phyloP scores from a whole-genome alignment of 1,139 yeast species.

The Yamadazyma sp. region DNA sequence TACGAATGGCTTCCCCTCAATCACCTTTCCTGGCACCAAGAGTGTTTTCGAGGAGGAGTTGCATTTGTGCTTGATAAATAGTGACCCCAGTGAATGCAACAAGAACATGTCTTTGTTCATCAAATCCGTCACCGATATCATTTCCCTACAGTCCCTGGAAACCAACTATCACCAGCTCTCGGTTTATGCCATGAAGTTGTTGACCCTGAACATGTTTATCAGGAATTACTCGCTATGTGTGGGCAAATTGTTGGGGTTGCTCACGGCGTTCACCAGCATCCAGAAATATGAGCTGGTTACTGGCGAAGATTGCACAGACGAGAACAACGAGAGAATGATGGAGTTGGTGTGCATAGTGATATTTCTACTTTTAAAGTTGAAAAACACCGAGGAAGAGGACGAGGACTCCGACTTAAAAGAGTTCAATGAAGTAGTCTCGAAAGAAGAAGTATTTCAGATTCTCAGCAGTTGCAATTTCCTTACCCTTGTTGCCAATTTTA shows the following conservation, averaged over 20 bases:
- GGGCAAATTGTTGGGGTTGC: slow-evolving; percentile 40
- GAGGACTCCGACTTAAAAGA: slow-evolving; percentile 13
- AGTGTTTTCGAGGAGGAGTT: slow-evolving; percentile 15
- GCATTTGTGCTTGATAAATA: slow-evolving; percentile 29
- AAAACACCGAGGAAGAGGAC: slow-evolving; percentile 21
- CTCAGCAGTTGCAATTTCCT: slow-evolving; percentile 47
- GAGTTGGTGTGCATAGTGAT: slow-evolving; percentile 40
- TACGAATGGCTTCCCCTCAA: not conserved
- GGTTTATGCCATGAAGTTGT: slow-evolving; percentile 33
- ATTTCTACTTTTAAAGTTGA: slow-evolving; percentile 35
- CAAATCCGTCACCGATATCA: slow-evolving; percentile 34
- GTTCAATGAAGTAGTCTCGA: slow-evolving; percentile 16
- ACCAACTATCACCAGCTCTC: slow-evolving; percentile 33
- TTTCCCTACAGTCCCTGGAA: slow-evolving; percentile 18
- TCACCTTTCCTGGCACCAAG: not conserved
- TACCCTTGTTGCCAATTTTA: slow-evolving; percentile 42
- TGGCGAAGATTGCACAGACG: slow-evolving; percentile 6
- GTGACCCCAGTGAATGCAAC: slow-evolving; percentile 45
- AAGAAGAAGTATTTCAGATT: slow-evolving; percentile 23
- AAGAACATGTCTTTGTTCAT: slow-evolving; percentile 36
- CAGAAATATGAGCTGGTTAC: slow-evolving; percentile 13
- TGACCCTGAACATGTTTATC: slow-evolving; percentile 40
- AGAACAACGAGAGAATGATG: slow-evolving; percentile 20
- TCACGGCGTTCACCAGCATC: slow-evolving; percentile 29
- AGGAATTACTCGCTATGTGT: slow-evolving; percentile 40